Base-by-base conservation (phyloP, 257 asterid genomes). In the Plantago major region DNA sequence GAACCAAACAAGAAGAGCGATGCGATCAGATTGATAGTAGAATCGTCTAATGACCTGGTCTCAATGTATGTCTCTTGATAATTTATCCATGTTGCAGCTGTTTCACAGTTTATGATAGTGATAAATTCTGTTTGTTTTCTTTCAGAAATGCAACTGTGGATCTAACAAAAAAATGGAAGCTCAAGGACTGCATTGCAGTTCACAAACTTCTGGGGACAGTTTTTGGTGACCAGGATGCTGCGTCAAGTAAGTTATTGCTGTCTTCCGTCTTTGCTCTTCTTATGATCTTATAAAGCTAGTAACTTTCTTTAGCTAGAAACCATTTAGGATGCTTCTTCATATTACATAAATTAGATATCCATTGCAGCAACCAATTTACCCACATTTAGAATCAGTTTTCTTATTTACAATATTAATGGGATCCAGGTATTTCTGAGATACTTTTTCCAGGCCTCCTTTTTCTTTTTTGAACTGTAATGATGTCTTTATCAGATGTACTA, bases 1-100 rank as follows among this genome's bases (percentile, higher is more conserved):
- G 97, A 89, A 66, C 89, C 99, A 63, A 85, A 72, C 75, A 89
- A 78, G 84, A 89, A 81, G 74, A 71, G 72, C 38, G 95, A 83
- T 68, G 95, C 95, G 61, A 58, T 81, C 58, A 82, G 77, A 59
- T 81, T 89, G 77, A 80, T 92, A 69, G 96, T 83, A 79, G 96
- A 83, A 60, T 83, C 94, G 49, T 62, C 80, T 40, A 75, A 74
- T 54, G 74, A 77, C 66, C 70, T 67, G 57, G 68, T 66, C 63
- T 76, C 95, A 64, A 53, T 46, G 99, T 92, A 92, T 68, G 79
- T 64, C 72, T 28, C 62, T 61, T 45, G 60, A 68, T 46, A 18
- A 12, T 44, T 15, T 51, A 15, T 40, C 18, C 11, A 8, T 40
- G 42, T 46, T 12, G 26, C 44, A 37, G 38, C 33, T 33, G 19